These are phyloP conservation scores for Mycocalia duriaeana DNA, from an alignment of 1,284 basidiomycete species.

Conservation along the genomic window DNA sequence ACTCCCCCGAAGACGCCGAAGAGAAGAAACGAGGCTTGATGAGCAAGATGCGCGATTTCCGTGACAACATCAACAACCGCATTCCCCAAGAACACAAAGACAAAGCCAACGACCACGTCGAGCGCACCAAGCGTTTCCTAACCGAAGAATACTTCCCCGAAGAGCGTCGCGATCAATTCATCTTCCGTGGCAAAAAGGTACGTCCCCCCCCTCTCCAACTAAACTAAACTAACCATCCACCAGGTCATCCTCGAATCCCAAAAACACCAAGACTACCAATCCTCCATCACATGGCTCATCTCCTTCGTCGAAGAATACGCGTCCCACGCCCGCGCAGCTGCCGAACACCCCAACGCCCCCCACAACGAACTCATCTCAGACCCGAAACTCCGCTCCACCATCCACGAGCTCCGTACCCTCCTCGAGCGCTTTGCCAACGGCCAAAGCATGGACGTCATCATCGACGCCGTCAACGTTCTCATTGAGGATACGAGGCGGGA, in stretches of 20 bases:
- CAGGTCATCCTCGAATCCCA: conserved; percentile 91
- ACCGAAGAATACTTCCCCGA: conserved; percentile 82
- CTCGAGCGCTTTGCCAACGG: conserved; percentile 1
- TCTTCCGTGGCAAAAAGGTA: conserved; percentile 77
- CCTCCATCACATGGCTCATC: background rate
- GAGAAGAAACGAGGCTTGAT: conserved; percentile 49
- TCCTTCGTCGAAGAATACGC: background rate
- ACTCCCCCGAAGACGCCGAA: conserved; percentile 29
- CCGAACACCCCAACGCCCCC: background rate
- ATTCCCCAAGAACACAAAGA: conserved; percentile 64
- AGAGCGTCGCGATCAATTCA: conserved; percentile 80
- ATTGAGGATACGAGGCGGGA: background rate
- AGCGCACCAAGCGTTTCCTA: conserved; percentile 62
- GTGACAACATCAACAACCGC: conserved; percentile 45
- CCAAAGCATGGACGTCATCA: background rate
- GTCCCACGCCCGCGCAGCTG: background rate
- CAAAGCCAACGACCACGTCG: conserved; percentile 42
- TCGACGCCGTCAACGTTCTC: background rate
- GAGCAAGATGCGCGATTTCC: conserved; percentile 38
- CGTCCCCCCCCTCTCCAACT: conserved; percentile 4
- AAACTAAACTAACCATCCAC: conserved; percentile 14
- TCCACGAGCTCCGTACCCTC: background rate
- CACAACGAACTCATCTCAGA: background rate
- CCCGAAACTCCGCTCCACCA: background rate
- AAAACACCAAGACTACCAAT: conserved; percentile 28